These are phyloP conservation scores for Radiomyces spectabilis DNA, from an alignment of 192 early-diverging fungal genomes.

Conservation along the genomic window DNA sequence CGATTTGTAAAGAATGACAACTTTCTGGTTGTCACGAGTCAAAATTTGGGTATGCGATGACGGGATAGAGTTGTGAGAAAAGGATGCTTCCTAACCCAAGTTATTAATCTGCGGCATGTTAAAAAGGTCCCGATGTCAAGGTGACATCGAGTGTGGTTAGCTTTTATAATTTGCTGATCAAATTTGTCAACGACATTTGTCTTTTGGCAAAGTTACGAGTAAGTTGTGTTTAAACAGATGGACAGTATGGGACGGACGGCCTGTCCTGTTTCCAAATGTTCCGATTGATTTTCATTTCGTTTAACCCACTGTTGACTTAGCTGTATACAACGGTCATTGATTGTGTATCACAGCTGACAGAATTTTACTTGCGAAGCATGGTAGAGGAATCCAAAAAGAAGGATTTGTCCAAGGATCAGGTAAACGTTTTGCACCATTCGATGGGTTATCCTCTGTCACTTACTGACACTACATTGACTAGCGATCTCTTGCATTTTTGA, in stretches of 20 bases:
- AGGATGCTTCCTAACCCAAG: no score
- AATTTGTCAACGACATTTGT: conserved; percentile 67
- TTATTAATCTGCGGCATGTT: no score
- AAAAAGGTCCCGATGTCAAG: conserved; percentile 40
- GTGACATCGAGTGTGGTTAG: conserved; percentile 60
- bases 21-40: conserved; percentile 50
- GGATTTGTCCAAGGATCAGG: conserved; percentile 37
- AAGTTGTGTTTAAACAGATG: no score
- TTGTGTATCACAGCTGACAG: conserved; percentile 55
- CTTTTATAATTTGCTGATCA: conserved; percentile 60
- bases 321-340: conserved; percentile 66
- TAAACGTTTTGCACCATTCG: conserved; percentile 4
- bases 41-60: conserved; percentile 46
- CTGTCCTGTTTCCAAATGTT: no score
- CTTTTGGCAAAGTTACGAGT: conserved; percentile 62
- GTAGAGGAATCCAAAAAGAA: conserved; percentile 36
- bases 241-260: no score
- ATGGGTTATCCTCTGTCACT: not conserved
- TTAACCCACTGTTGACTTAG: no score
- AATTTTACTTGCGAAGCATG: conserved; percentile 52
- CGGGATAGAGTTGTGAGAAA: no score
- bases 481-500: conserved; percentile 34
- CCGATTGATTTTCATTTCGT: no score
- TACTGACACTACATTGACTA: conserved; percentile 5
- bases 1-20: conserved; percentile 61